Evolutionary conservation across 306 rosid species (phyloP), one percentile per base, ranked within the genome.

Genomic region (Prunus campanulata): DNA sequence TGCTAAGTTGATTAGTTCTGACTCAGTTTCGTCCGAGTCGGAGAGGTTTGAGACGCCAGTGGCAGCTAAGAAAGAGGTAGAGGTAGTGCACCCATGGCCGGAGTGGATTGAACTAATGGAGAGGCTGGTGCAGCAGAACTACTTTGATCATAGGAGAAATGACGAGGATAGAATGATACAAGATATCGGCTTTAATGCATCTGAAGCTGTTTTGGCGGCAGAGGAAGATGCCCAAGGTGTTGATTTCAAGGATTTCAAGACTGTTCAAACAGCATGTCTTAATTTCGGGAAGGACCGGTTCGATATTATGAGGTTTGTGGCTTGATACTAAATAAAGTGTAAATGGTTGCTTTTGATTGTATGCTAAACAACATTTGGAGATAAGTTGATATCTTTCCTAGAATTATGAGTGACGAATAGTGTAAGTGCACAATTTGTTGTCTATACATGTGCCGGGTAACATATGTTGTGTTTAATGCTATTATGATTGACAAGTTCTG

Each of bases 21-120:
- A 25, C 10, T 49, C 55, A n/a, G 19, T 22, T 24, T 14, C 4
- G 56, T 11, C 49, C 14, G 27, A 35, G 16, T 1, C 7, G 57
- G 60, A 68, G 29, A 80, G 49, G 72, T 12, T 48, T 11, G 76
- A 78, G 42, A 50, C 22, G 46, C 6, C 49, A 15, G 74, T 68
- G 62, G 81, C 57, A 60, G 44, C 24, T 35, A 35, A 67, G 73
- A 75, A 46, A 12, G 88, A 71, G 77, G 88, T 88, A 80, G 97
- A 92, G 82, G 51, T 95, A 81, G 90, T 89, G 71, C 99, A 95
- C 51, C 97, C 97, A 2, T 95, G 99, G 99, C 96, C 97, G 63
- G 97, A 95, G 86, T 95, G 99, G 99, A 84, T 95, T 20, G 97
- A 92, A 39, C 72, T 95, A 81, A 89, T 95, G 92, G 96, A 92